phyloP scores from a whole-genome alignment of 495 filamentous ascomycete species.

The Lasiosphaeria hispida region DNA sequence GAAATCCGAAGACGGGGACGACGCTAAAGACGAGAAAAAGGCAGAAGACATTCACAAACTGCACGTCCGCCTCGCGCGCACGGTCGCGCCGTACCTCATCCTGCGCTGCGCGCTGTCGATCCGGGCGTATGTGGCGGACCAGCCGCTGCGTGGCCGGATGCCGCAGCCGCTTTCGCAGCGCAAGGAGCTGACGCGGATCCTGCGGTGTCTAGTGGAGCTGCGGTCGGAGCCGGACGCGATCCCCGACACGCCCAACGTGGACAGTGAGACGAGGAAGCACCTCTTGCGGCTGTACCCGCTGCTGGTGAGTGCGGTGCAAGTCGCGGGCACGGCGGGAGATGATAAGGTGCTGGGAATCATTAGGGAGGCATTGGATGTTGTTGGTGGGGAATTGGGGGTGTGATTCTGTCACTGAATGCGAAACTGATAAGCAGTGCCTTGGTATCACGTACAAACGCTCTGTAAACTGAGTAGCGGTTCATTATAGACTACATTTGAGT shows the following conservation, averaged over 20 bases:
- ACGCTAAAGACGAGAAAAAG: conserved; percentile 11
- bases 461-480: too few relatives aligned
- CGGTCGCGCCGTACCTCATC: conserved; percentile 79
- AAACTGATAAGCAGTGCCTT: too few relatives aligned
- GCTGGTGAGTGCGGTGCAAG: conserved; percentile 65
- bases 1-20: not conserved
- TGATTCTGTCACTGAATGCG: conserved; percentile 10
- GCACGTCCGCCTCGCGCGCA: conserved; percentile 64
- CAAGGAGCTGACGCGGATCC: conserved; percentile 69
- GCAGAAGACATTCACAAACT: conserved; percentile 32
- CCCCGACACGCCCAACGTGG: conserved; percentile 57
- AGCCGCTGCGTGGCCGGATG: conserved; percentile 87
- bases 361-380: conserved; percentile 59
- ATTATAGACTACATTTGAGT: too few relatives aligned
- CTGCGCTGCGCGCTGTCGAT: conserved; percentile 76
- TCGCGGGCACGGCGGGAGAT: conserved; percentile 63
- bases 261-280: conserved; percentile 61
- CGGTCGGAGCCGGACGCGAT: conserved; percentile 70
- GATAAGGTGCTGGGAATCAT: conserved; percentile 58
- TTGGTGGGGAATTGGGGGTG: conserved; percentile 65
- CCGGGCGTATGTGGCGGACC: conserved; percentile 82
- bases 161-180: conserved; percentile 83
- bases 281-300: conserved; percentile 79
- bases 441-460: too few relatives aligned
- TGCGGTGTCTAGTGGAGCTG: conserved; percentile 62